These are phyloP conservation scores for Schwanniomyces vanrijiae DNA, from an alignment of 805 yeast species.

Conservation along the genomic window DNA sequence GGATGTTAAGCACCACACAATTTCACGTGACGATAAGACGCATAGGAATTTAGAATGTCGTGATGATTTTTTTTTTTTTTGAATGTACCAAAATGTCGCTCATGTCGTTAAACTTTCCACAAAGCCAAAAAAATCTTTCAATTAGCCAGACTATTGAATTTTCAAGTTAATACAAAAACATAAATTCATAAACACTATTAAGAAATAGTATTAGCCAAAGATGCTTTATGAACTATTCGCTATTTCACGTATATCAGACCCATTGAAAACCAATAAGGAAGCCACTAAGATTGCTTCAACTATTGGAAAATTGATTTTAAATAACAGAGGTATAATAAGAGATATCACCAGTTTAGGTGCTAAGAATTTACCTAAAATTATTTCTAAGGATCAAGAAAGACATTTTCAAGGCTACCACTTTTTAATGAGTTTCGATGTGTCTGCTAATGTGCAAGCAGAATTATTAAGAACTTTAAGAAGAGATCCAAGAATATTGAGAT, in stretches of 20 bases:
- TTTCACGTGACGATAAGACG: constrained; percentile 3
- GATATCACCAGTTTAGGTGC: constrained; percentile 78
- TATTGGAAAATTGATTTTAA: constrained; percentile 77
- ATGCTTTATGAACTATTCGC: constrained; percentile 93
- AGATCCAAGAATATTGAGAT: constrained; percentile 89
- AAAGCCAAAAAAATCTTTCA: constrained; percentile 1
- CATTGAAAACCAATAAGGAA: constrained; percentile 40
- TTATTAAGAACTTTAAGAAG: constrained; percentile 73
- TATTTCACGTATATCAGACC: constrained; percentile 76
- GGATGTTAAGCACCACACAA: neutral
- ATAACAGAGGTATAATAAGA: constrained; percentile 93
- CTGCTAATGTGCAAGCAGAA: constrained; percentile 84
- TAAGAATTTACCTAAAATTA: constrained; percentile 73
- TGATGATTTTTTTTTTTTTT: neutral
- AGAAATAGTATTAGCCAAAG: neutral
- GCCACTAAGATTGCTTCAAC: constrained; percentile 52
- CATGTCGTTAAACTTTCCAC: neutral
- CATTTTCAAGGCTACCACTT: constrained; percentile 92
- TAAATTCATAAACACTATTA: neutral
- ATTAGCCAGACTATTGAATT: neutral
- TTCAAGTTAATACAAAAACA: neutral
- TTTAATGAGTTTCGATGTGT: constrained; percentile 80
- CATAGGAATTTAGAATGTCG: neutral
- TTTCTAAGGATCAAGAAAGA: constrained; percentile 81
- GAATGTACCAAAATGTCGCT: neutral